phyloP scores from a whole-genome alignment of 2,329 filamentous ascomycete genomes.

The Fusarium irregulare region DNA sequence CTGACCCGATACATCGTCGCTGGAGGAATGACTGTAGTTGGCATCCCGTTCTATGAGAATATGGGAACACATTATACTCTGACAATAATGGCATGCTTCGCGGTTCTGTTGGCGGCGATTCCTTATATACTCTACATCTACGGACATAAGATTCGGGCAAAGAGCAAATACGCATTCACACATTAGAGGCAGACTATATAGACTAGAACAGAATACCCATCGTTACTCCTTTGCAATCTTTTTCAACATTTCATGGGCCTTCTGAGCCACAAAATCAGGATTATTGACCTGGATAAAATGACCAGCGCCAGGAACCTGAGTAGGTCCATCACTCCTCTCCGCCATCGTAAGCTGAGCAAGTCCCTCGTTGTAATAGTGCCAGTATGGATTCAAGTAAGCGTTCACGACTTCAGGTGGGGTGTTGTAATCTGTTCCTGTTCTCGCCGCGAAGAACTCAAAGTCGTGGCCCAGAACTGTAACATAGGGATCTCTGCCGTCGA shows the following conservation, averaged over 20 bases:
- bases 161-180: slow-evolving; percentile 36
- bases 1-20: slow-evolving; percentile 49
- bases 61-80: slow-evolving; percentile 50
- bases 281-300: slow-evolving; percentile 63
- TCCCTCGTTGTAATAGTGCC: slow-evolving; percentile 65
- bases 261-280: slow-evolving; percentile 56
- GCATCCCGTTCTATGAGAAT: slow-evolving; percentile 50
- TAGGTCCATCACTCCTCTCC: slow-evolving; percentile 50
- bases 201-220: neutral
- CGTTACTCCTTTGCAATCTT: neutral
- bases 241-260: slow-evolving; percentile 18
- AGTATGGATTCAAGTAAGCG: slow-evolving; percentile 64
- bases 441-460: slow-evolving; percentile 32
- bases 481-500: neutral
- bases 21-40: slow-evolving; percentile 51
- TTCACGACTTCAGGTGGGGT: slow-evolving; percentile 52
- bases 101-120: slow-evolving; percentile 45
- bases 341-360: slow-evolving; percentile 57
- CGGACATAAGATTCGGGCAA: slow-evolving; percentile 35
- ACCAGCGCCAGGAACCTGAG: slow-evolving; percentile 27
- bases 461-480: slow-evolving; percentile 43
- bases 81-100: slow-evolving; percentile 49
- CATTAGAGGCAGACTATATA: neutral
- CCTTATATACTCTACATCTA: slow-evolving; percentile 47
- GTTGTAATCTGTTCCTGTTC: slow-evolving; percentile 4